phyloP scores from a whole-genome alignment of 1,284 basidiomycete genomes.

The Cryptococcus sp. region DNA sequence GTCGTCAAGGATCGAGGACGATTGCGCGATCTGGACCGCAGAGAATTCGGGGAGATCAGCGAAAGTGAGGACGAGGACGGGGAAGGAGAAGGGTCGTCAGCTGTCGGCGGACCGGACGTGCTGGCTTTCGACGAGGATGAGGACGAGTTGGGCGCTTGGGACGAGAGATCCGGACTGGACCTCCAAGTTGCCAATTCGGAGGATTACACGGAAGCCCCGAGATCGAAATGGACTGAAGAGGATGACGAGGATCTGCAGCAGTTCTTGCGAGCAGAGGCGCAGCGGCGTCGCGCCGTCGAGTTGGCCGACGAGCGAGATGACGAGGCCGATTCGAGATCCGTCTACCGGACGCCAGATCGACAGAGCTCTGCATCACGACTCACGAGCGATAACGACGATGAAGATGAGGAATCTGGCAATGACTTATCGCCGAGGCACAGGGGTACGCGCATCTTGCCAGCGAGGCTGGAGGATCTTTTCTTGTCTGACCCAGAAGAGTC shows the following conservation, averaged over 20 bases:
- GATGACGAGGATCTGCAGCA: slow-evolving; percentile 32
- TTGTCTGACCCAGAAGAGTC: slow-evolving; percentile 6
- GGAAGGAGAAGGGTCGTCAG: slow-evolving; percentile 1
- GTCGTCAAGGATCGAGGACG: slow-evolving; percentile 38
- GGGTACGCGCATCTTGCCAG: slow-evolving; percentile 14
- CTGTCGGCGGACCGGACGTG: slow-evolving; percentile 3
- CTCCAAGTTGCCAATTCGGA: slow-evolving; percentile 19
- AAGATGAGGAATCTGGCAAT: slow-evolving; percentile 5
- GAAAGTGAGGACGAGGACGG: slow-evolving; percentile 15
- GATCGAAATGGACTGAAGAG: slow-evolving; percentile 20
- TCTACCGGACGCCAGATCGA: too few relatives aligned
- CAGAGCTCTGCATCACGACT: not conserved
- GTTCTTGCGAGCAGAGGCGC: slow-evolving; percentile 29
- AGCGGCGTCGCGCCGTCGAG: not conserved
- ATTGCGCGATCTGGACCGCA: slow-evolving; percentile 16
- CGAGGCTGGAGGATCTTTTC: slow-evolving; percentile 17
- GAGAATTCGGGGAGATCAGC: slow-evolving; percentile 24
- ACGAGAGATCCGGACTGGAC: slow-evolving; percentile 34
- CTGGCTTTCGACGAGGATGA: slow-evolving; percentile 30
- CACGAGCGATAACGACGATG: slow-evolving; percentile 2
- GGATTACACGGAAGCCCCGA: slow-evolving; percentile 1
- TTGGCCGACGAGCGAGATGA: slow-evolving; percentile 11
- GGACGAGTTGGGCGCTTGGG: slow-evolving; percentile 45
- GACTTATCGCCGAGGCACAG: slow-evolving; percentile 7
- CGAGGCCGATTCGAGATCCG: slow-evolving; percentile 10